These are phyloP conservation scores for Solanum sejunctum DNA, from an alignment of 257 asterid genomes.

Conservation along the genomic window DNA sequence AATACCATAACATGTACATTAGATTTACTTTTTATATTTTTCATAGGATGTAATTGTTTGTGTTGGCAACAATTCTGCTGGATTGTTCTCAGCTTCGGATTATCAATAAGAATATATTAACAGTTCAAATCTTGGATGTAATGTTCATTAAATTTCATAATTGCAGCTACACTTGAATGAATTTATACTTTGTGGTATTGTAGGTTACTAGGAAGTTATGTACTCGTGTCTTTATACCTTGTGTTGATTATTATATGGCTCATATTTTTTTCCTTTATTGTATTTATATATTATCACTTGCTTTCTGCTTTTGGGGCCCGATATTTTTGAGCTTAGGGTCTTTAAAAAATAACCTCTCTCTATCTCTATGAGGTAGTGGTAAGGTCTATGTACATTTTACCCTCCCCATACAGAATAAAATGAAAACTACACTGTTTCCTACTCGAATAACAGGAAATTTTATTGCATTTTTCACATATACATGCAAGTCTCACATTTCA, in stretches of 20 bases:
- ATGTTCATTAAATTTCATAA: background rate
- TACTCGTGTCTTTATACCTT: too few species aligned
- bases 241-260: too few species aligned
- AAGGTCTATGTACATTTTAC: too few species aligned
- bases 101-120: background rate
- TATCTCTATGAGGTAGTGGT: too few species aligned
- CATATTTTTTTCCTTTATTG: too few species aligned
- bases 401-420: background rate
- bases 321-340: too few species aligned
- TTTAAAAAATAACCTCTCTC: too few species aligned
- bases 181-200: background rate
- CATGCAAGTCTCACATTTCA: background rate
- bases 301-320: too few species aligned
- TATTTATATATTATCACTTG: too few species aligned
- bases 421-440: background rate
- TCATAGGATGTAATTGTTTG: background rate
- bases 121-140: background rate
- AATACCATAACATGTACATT: background rate
- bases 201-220: too few species aligned
- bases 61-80: background rate
- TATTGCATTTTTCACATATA: background rate
- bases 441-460: background rate
- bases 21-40: background rate
- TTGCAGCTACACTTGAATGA: background rate
- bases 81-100: background rate